A percentile compares a stretch with the other conserved stretches of the same genome.
Evolutionary conservation across 768 basidiomycete genomes (phyloP).

Genomic region (Saitozyma sp.): DNA sequence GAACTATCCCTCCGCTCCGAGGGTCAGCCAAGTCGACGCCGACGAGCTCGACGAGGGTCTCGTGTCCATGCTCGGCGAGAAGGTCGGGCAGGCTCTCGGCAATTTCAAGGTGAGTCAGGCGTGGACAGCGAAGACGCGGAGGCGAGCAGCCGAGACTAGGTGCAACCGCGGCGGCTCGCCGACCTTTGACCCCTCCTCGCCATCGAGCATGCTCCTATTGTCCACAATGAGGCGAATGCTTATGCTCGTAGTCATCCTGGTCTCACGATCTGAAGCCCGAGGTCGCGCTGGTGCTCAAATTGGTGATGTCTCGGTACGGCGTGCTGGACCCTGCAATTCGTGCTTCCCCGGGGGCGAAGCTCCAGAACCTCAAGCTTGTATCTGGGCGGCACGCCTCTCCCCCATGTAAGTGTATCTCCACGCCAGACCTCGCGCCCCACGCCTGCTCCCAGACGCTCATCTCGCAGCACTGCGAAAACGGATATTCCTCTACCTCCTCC

Average conservation of each 20-base stretch:
- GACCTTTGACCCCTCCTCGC: too few relatives aligned
- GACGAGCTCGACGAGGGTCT: constrained; percentile 87
- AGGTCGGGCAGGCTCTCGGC: constrained; percentile 70
- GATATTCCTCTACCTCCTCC: constrained; percentile 66
- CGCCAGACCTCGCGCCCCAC: not conserved
- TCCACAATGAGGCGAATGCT: not conserved
- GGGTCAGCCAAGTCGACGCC: constrained; percentile 89
- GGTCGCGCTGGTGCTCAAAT: constrained; percentile 58
- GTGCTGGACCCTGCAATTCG: constrained; percentile 15
- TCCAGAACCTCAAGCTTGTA: constrained; percentile 36
- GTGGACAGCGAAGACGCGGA: not conserved
- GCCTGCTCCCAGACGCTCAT: not conserved
- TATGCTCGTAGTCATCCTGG: constrained; percentile 58
- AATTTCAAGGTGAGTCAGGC: constrained; percentile 63
- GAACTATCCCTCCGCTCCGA: constrained; percentile 44
- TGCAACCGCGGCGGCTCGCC: too few relatives aligned
- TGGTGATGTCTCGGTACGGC: constrained; percentile 33
- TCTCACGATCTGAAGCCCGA: constrained; percentile 72
- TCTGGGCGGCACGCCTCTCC: not conserved
- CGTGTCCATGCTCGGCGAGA: constrained; percentile 74
- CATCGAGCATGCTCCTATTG: not conserved
- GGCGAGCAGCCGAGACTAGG: too few relatives aligned
- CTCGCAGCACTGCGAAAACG: constrained; percentile 62
- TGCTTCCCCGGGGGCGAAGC: constrained; percentile 43
- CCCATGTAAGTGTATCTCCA: not conserved